Evolutionary conservation across 495 filamentous ascomycete species (phyloP).

Genomic region (Lepidopterella palustris): DNA sequence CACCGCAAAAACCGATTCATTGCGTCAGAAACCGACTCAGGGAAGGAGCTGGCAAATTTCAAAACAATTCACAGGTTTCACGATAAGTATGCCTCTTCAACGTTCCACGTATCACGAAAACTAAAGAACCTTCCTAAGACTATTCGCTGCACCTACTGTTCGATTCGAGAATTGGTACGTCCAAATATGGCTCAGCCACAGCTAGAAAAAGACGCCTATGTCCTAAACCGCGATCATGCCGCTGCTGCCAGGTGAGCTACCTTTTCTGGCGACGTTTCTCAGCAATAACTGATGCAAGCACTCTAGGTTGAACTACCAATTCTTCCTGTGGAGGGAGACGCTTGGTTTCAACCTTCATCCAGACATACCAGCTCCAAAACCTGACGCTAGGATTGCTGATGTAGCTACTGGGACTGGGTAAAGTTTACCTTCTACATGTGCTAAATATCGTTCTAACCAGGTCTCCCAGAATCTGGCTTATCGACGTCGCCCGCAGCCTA

Average conservation of each 20-base stretch:
- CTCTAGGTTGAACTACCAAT: not conserved
- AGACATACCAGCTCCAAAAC: not conserved
- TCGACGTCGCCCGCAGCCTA: not conserved
- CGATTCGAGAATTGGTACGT: too few relatives aligned
- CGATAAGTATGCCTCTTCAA: too few relatives aligned
- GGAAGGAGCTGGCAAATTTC: too few relatives aligned
- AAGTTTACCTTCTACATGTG: not conserved
- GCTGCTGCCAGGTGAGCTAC: not conserved
- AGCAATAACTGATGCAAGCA: not conserved
- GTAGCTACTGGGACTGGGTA: not conserved
- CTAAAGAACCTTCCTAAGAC: not conserved
- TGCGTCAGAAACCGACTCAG: too few relatives aligned
- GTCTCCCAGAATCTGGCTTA: not conserved
- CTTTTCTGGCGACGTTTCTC: not conserved
- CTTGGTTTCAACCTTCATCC: not conserved
- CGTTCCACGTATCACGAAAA: not conserved
- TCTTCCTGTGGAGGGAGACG: not conserved
- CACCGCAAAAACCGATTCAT: too few relatives aligned
- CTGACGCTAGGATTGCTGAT: not conserved
- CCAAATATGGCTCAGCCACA: not conserved
- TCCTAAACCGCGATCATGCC: not conserved
- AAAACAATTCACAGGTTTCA: too few relatives aligned
- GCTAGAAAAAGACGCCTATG: not conserved
- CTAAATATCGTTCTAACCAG: not conserved
- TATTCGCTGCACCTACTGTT: not conserved